Evolutionary conservation across 2,329 filamentous ascomycete genomes (phyloP).

Genomic region (Magnaporthiopsis incrustans): DNA sequence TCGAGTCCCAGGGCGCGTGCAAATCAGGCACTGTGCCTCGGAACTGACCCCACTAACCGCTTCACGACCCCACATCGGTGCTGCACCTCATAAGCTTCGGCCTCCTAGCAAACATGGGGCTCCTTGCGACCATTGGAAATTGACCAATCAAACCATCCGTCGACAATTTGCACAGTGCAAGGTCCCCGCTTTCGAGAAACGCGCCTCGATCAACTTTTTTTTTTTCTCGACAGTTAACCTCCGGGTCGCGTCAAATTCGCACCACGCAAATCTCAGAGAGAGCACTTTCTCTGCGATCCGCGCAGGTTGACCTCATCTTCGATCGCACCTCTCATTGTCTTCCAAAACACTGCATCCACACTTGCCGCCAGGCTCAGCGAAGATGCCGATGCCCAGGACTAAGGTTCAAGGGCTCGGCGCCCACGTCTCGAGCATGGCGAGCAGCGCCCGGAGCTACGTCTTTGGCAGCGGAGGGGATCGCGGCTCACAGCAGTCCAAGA

Average conservation of each 20-base stretch:
- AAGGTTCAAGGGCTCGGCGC: conserved; percentile 5
- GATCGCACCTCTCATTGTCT: background rate
- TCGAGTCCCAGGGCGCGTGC: background rate
- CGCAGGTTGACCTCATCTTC: background rate
- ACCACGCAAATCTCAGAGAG: background rate
- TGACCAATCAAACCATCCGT: background rate
- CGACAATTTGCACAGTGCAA: background rate
- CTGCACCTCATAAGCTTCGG: background rate
- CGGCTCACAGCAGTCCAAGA: background rate
- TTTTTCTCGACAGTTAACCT: background rate
- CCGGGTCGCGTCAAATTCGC: background rate
- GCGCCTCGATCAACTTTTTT: background rate
- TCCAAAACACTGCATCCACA: background rate
- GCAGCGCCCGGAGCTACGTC: conserved; percentile 2
- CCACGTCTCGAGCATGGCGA: conserved; percentile 7
- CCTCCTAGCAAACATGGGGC: background rate
- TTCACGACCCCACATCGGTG: background rate
- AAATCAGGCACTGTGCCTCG: background rate
- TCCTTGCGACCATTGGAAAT: background rate
- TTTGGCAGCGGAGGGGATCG: conserved; percentile 1
- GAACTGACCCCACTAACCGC: background rate
- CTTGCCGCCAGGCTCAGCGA: background rate
- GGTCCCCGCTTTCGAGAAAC: background rate
- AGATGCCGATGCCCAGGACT: conserved; percentile 6
- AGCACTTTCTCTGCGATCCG: background rate